Evolutionary conservation across 495 filamentous ascomycete species (phyloP).

Genomic region (Tetracladium marchalianum): DNA sequence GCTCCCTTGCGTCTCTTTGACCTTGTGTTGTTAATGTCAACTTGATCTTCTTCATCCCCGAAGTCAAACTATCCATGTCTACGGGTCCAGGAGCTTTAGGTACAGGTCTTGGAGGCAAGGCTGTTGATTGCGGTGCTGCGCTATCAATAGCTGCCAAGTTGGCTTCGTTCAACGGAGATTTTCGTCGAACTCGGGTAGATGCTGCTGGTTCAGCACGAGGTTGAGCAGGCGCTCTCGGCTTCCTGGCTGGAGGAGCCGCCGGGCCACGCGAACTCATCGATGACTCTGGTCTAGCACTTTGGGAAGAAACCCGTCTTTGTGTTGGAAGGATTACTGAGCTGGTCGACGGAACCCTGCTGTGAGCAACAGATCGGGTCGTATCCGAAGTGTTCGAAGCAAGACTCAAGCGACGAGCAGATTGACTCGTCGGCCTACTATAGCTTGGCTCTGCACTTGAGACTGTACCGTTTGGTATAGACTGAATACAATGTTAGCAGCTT

Average conservation of each 20-base stretch:
- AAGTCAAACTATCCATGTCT: conserved; percentile 53
- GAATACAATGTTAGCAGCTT: background rate
- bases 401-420: conserved; percentile 28
- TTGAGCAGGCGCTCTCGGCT: conserved; percentile 29
- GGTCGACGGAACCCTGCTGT: conserved; percentile 9
- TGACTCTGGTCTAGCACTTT: conserved; percentile 25
- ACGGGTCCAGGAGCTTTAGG: conserved; percentile 13
- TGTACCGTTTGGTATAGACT: conserved; percentile 18
- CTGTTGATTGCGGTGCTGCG: background rate
- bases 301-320: conserved; percentile 27
- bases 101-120: conserved; percentile 2
- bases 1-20: conserved; percentile 53
- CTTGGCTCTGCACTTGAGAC: conserved; percentile 28
- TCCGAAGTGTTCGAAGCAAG: conserved; percentile 28
- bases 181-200: conserved; percentile 35
- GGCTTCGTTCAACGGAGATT: conserved; percentile 14
- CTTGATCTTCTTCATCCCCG: conserved; percentile 67
- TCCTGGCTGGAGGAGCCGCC: conserved; percentile 26
- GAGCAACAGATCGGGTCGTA: conserved; percentile 8
- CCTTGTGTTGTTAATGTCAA: conserved; percentile 63
- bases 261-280: conserved; percentile 20
- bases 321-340: conserved; percentile 8
- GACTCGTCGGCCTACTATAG: conserved; percentile 17
- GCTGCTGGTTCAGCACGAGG: conserved; percentile 24
- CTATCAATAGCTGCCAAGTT: conserved; percentile 1